These are phyloP conservation scores for Magnolia kwangsiensis DNA, from an alignment of 164 flowering plant species.

Conservation along the genomic window DNA sequence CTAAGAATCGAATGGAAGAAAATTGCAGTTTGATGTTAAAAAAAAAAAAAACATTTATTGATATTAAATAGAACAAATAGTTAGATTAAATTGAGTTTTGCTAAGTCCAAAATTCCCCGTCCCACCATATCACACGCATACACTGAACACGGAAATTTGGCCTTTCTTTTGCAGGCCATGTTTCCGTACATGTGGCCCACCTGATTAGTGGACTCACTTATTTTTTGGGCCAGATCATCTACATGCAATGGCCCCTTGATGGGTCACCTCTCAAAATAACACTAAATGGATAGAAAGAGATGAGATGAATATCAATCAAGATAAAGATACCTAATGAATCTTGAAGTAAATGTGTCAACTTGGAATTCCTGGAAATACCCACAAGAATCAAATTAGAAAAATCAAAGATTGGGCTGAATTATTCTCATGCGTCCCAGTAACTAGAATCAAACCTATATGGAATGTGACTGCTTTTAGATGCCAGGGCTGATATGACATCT, in stretches of 20 bases:
- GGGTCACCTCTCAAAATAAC: no score
- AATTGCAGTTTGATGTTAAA: background rate
- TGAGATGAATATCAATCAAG: background rate
- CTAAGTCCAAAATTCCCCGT: no score
- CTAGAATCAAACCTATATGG: conserved; percentile 59
- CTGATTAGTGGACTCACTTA: no score
- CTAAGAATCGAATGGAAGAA: background rate
- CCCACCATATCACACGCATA: no score
- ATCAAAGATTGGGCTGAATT: background rate
- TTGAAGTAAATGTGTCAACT: conserved; percentile 86
- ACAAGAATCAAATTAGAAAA: conserved; percentile 8
- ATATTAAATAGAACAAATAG: background rate
- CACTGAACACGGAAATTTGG: no score
- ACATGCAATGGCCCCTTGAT: no score
- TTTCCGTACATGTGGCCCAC: no score
- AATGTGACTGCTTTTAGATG: conserved; percentile 76
- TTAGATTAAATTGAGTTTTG: no score
- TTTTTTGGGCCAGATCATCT: no score
- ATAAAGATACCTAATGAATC: conserved; percentile 66
- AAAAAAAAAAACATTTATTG: background rate
- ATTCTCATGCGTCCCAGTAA: background rate
- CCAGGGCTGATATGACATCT: conserved; percentile 84
- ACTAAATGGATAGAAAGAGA: no score
- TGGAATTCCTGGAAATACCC: conserved; percentile 63
- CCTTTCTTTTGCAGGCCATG: no score